phyloP scores from a whole-genome alignment of 495 filamentous ascomycete genomes.

The Parmelia sp. region DNA sequence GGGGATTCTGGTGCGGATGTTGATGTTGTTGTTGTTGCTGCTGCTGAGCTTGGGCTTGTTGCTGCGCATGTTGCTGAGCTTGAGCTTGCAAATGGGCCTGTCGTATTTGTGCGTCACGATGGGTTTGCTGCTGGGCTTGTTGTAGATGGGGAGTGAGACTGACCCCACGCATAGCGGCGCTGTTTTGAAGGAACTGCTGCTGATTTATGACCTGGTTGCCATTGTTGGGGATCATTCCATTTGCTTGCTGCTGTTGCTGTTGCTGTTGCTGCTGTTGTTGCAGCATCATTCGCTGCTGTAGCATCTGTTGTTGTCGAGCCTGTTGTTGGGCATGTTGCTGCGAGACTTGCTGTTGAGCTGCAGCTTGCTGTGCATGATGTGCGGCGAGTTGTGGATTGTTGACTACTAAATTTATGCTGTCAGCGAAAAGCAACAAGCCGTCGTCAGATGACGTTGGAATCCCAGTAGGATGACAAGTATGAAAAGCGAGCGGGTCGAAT shows the following conservation, averaged over 20 bases:
- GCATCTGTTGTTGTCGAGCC: constrained; percentile 34
- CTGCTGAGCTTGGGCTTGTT: constrained; percentile 35
- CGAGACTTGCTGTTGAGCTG: background rate
- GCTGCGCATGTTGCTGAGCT: constrained; percentile 36
- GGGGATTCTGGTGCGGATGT: constrained; percentile 33
- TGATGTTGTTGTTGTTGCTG: constrained; percentile 31
- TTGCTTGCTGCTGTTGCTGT: constrained; percentile 33
- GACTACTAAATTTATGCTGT: constrained; percentile 16
- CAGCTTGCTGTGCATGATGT: background rate
- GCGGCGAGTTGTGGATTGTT: constrained; percentile 4
- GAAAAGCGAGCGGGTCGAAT: background rate
- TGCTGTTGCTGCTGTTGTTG: constrained; percentile 32
- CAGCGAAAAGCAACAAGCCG: constrained; percentile 33
- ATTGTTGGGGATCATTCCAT: constrained; percentile 36
- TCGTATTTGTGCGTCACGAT: constrained; percentile 12
- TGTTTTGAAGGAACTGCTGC: constrained; percentile 53
- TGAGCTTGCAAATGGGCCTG: constrained; percentile 34
- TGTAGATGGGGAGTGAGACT: constrained; percentile 2
- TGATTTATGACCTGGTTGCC: constrained; percentile 52
- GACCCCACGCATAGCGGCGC: constrained; percentile 35
- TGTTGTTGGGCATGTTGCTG: constrained; percentile 37
- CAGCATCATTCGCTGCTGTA: constrained; percentile 36
- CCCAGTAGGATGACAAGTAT: background rate
- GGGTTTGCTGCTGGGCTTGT: constrained; percentile 12
- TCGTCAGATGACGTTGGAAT: background rate